These are phyloP conservation scores for Tylopilus subfusipes DNA, from an alignment of 768 basidiomycete genomes.

Conservation along the genomic window DNA sequence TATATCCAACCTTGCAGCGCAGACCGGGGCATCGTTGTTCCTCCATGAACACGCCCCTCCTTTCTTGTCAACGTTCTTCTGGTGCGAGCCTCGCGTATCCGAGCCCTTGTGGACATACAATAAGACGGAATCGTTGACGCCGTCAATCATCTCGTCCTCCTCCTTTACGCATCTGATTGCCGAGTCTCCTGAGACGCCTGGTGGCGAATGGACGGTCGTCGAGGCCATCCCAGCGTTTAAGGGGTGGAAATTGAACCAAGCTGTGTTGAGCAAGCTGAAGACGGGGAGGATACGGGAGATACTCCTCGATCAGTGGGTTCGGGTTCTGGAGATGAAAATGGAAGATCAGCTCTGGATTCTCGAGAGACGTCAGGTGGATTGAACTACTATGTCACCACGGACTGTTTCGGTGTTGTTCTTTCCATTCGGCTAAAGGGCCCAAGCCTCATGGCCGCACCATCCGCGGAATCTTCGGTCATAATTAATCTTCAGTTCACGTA, in stretches of 20 bases:
- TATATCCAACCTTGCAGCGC: slow-evolving; percentile 80
- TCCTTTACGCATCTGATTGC: slow-evolving; percentile 63
- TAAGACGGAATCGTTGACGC: slow-evolving; percentile 69
- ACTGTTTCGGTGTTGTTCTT: not conserved
- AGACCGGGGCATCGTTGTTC: slow-evolving; percentile 90
- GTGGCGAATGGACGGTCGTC: slow-evolving; percentile 41
- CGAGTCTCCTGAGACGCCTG: slow-evolving; percentile 36
- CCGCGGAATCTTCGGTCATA: not conserved
- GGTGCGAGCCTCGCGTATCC: slow-evolving; percentile 10
- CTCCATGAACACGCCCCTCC: slow-evolving; percentile 65
- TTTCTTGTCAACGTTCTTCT: slow-evolving; percentile 17
- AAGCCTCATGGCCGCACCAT: not conserved
- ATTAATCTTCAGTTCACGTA: not conserved
- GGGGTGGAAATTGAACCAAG: slow-evolving; percentile 32
- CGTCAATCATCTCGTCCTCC: slow-evolving; percentile 38
- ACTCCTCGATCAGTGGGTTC: slow-evolving; percentile 21
- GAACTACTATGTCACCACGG: not conserved
- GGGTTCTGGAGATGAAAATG: slow-evolving; percentile 37
- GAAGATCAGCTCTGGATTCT: slow-evolving; percentile 49
- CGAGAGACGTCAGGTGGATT: slow-evolving; percentile 25
- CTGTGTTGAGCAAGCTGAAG: slow-evolving; percentile 16
- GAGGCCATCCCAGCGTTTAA: slow-evolving; percentile 45
- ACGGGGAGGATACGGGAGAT: slow-evolving; percentile 23
- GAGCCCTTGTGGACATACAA: slow-evolving; percentile 61
- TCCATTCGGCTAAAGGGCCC: not conserved